Evolutionary conservation across 2,329 filamentous ascomycete genomes (phyloP).

Genomic region (Cyphellophora attinorum): DNA sequence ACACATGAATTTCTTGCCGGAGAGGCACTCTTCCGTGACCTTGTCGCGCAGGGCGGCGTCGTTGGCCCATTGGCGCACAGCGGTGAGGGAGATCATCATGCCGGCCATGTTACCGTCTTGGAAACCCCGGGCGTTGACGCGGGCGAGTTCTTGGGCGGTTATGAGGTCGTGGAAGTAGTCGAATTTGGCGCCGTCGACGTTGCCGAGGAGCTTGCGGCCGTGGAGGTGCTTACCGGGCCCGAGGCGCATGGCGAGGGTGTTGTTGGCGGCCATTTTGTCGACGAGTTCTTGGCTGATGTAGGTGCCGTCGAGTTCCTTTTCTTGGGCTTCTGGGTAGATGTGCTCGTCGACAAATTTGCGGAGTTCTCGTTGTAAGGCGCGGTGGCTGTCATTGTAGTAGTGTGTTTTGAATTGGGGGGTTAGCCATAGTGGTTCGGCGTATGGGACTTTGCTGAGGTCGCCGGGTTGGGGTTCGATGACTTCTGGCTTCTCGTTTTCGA

Average conservation of each 20-base stretch:
- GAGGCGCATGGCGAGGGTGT: slow-evolving; percentile 60
- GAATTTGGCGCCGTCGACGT: slow-evolving; percentile 62
- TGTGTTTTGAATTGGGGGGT: slow-evolving; percentile 64
- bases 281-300: slow-evolving; percentile 58
- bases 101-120: slow-evolving; percentile 69
- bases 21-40: slow-evolving; percentile 59
- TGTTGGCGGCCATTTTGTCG: slow-evolving; percentile 51
- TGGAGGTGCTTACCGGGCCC: slow-evolving; percentile 58
- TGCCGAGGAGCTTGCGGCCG: slow-evolving; percentile 56
- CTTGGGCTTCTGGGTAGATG: slow-evolving; percentile 51
- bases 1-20: slow-evolving; percentile 57
- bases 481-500: slow-evolving; percentile 65
- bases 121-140: slow-evolving; percentile 66
- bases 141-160: slow-evolving; percentile 60
- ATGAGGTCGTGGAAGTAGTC: slow-evolving; percentile 65
- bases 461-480: slow-evolving; percentile 61
- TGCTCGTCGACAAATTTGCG: slow-evolving; percentile 57
- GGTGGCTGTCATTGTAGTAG: slow-evolving; percentile 59
- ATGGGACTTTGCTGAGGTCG: slow-evolving; percentile 68
- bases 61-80: slow-evolving; percentile 62
- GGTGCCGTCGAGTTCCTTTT: slow-evolving; percentile 60
- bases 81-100: slow-evolving; percentile 52
- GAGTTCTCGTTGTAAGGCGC: slow-evolving; percentile 56
- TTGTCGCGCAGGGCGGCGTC: slow-evolving; percentile 51
- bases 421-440: slow-evolving; percentile 78